Conservation (phyloP, 257 asterid genomes). For the Perilla frutescens region DNA sequence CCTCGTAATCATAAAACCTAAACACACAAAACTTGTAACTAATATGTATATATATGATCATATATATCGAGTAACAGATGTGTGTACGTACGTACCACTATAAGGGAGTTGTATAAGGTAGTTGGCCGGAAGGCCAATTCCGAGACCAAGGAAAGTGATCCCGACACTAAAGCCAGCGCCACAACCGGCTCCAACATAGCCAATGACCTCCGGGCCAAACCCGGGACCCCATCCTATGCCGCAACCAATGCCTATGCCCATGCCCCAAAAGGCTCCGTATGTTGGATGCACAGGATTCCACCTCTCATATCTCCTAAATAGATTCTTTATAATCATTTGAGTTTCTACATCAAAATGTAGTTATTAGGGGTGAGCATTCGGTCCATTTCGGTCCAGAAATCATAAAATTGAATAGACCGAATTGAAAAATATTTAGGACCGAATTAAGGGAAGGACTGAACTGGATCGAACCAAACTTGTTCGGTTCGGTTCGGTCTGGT, state of each 20-base stretch:
- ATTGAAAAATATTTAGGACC: too few species aligned
- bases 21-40: constrained; percentile 12
- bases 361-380: too few species aligned
- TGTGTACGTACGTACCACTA: constrained; percentile 49
- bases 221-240: constrained; percentile 99
- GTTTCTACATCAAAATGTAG: constrained; percentile 44
- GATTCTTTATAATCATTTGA: constrained; percentile 75
- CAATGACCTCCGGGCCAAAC: constrained; percentile 91
- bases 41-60: too few species aligned
- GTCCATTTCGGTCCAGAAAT: too few species aligned
- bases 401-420: too few species aligned
- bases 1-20: constrained; percentile 56
- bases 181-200: constrained; percentile 96
- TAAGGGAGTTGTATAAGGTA: constrained; percentile 55
- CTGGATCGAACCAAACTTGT: too few species aligned
- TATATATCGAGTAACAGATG: neutral
- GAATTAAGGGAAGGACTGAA: too few species aligned
- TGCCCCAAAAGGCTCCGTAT: constrained; percentile 93
- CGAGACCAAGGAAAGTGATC: constrained; percentile 78
- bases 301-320: constrained; percentile 76
- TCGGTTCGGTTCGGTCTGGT: too few species aligned
- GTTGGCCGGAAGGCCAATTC: constrained; percentile 91
- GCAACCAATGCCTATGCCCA: constrained; percentile 92
- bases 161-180: constrained; percentile 92
- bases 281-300: constrained; percentile 99